Conservation (phyloP, 2,329 filamentous ascomycete genomes). For the Talaromyces rugulosus region DNA sequence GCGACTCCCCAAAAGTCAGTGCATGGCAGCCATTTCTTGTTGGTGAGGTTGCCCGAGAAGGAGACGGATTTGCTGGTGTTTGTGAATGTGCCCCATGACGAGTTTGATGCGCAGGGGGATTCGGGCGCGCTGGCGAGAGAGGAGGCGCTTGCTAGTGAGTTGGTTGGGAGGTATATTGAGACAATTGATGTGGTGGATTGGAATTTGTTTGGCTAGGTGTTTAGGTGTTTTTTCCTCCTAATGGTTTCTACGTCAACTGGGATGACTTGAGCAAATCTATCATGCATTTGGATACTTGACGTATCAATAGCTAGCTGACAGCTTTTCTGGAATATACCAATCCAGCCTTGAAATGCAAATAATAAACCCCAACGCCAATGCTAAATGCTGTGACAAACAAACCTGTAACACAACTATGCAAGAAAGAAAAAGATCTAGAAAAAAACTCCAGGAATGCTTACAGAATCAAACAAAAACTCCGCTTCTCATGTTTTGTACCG, state of each 20-base stretch:
- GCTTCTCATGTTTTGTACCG: constrained; percentile 45
- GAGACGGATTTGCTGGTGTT: constrained; percentile 78
- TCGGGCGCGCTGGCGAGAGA: constrained; percentile 66
- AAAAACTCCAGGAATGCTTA: constrained; percentile 15
- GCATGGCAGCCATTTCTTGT: constrained; percentile 70
- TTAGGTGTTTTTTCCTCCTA: too few relatives aligned
- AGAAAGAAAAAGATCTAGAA: not conserved
- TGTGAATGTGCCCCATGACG: constrained; percentile 81
- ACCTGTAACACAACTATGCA: constrained; percentile 2
- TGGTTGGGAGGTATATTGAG: constrained; percentile 55
- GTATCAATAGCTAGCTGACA: not conserved
- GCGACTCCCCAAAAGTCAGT: constrained; percentile 22
- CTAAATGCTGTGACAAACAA: constrained; percentile 6
- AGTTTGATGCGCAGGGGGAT: constrained; percentile 65
- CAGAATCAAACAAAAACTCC: constrained; percentile 32
- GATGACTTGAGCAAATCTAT: not conserved
- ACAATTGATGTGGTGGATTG: constrained; percentile 77
- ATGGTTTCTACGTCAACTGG: not conserved
- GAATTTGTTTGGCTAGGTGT: constrained; percentile 59
- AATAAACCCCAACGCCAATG: constrained; percentile 4
- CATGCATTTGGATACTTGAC: not conserved
- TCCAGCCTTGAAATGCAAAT: constrained; percentile 1
- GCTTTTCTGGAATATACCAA: not conserved
- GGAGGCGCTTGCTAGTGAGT: constrained; percentile 45
- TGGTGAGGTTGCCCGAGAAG: constrained; percentile 71